Base-by-base conservation (phyloP, 768 basidiomycete genomes). In the Pisolithus albus region DNA sequence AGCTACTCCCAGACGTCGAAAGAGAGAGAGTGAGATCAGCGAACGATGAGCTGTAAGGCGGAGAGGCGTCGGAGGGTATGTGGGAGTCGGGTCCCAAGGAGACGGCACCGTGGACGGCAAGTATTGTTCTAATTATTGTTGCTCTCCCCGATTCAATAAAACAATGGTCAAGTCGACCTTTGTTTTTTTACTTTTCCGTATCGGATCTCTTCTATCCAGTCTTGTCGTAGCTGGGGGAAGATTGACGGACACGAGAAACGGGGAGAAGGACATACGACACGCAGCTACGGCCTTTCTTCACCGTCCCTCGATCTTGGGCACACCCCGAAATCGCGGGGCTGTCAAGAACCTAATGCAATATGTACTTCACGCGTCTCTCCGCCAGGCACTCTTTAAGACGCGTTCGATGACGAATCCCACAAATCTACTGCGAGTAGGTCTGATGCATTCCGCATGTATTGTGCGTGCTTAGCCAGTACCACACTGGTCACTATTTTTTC, bases 11-110 rank as follows among this genome's bases (percentile, higher is more conserved):
- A 50, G 53, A 19, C 40, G 40, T 52, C 39, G 50, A 34, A 26
- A 61, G 58, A 41, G 64, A 41, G 59, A 59, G 46, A 5, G 15
- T 46, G 52, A 39, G 46, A 56, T 64, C 41, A 49, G 58, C 46
- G 36, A 56, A 53, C 26, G 52, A 41, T 32, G 45, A 47, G 16
- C 28, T 7, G 52, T 47, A 37, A 7, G 39, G 21, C 16, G 23
- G 46, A 32, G n/a, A 23, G 6, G 36, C 23, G 49, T 11, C 23
- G 21, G 18, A 41, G 19, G 19, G 18, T 43, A 37, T 32, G 21
- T 49, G 34, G 38, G 23, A 19, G 44, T 45, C 43, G 41, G 32
- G 7, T 9, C 40, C 40, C 41, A 39, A 30, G 26, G 28, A 40
- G 47, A 26, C 46, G 42, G 41, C 43, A 42, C 43, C 30, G 51